Base-by-base conservation (phyloP, 306 rosid genomes). In the Cucurbita ficifolia region DNA sequence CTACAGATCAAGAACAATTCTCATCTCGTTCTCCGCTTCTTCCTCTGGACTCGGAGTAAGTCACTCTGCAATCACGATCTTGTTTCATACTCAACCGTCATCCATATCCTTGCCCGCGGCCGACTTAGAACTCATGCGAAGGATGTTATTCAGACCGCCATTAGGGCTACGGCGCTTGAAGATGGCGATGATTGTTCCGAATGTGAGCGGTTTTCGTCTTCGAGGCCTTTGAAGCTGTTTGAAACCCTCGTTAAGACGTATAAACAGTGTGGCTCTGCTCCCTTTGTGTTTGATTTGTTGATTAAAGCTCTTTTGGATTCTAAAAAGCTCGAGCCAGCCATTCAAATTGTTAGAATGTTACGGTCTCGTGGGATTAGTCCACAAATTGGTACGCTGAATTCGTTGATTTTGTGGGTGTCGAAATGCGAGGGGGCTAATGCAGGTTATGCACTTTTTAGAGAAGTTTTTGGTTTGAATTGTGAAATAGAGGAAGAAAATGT, bases 231-330 rank as follows among this genome's bases (percentile, higher is more conserved):
- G 81, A 81, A 81, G 77, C 80, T 92, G 55, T 92, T 92, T 10
- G 75, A 88, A 58, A 57, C 83, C 40, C 91, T 92, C 1, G 87
- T 84, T 5, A 88, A 51, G 69, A 84, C 89, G 21, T 92, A 90
- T 55, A 80, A 72, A 21, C 80, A 73, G 53, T 88, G 90, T 53
- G 92, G 82, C 0, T 92, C 96, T 8, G 88, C 96, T 6, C 96
- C 96, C 0, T 92, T 92, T 55, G 93, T 92, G 39, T 88, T 92
- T 29, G 93, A 88, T 80, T 80, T 88, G 70, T 75, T 92, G 46
- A 76, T 92, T 56, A 73, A 81, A 76, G 85, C 96, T n/a, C 89
- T 86, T 77, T 48, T 90, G 73, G 83, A 85, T 11, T 84, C 90
- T 1, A 86, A 82, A 42, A 88, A 83, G 39, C 19, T 85, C 21